These are phyloP conservation scores for Hondaea fermentalgiana DNA, from an alignment of 108 stramenopile genomes.

Conservation along the genomic window DNA sequence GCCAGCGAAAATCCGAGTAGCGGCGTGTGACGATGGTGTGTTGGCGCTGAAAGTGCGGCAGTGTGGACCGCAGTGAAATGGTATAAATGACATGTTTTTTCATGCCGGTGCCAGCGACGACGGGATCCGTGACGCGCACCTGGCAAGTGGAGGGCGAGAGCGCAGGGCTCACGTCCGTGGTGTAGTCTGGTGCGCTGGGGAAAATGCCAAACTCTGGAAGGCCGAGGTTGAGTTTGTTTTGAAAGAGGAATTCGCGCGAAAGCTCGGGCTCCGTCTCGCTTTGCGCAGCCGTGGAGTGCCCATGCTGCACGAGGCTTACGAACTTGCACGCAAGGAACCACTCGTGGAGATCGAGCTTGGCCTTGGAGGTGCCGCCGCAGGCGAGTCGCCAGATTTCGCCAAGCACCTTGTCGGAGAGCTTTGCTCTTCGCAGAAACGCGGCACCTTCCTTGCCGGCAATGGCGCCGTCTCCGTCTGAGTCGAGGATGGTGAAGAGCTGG, in stretches of 20 bases:
- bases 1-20: constrained; percentile 11
- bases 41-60: background rate
- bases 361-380: constrained; percentile 1
- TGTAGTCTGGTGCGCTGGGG: background rate
- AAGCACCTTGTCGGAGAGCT: background rate
- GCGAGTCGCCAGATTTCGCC: background rate
- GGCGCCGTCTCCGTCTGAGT: background rate
- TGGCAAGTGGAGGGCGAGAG: background rate
- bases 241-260: background rate
- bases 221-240: background rate
- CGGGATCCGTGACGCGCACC: background rate
- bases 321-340: background rate
- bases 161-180: background rate
- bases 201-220: background rate
- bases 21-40: background rate
- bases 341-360: background rate
- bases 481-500: background rate
- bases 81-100: background rate
- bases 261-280: background rate
- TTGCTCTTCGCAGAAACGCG: background rate
- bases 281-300: background rate
- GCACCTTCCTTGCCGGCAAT: background rate
- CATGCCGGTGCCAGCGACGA: background rate
- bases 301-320: background rate
- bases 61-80: background rate